A percentile compares a stretch with the other conserved stretches of the same genome.
Evolutionary conservation across 2,329 filamentous ascomycete genomes (phyloP).

Genomic region (Xylariomycetidae sp.): DNA sequence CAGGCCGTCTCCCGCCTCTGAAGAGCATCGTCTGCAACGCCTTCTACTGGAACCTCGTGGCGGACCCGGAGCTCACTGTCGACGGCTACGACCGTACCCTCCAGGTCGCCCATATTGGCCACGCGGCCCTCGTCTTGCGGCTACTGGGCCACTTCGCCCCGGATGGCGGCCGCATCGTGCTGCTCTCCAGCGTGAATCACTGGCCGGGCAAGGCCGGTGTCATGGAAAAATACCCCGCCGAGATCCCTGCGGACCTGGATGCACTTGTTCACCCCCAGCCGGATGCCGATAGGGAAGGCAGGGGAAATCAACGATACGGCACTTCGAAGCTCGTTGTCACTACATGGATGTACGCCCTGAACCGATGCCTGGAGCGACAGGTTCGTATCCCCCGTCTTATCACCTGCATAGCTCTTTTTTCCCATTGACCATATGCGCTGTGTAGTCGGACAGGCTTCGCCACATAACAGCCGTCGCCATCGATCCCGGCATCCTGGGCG

Average conservation of each 20-base stretch:
- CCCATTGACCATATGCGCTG: too few species aligned
- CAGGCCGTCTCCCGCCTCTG: conserved; percentile 23
- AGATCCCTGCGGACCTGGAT: too few species aligned
- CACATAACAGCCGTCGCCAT: conserved; percentile 3
- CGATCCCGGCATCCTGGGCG: not conserved
- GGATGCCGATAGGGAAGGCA: conserved; percentile 25
- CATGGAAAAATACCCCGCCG: too few species aligned
- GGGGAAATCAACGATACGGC: conserved; percentile 37
- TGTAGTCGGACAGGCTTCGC: too few species aligned
- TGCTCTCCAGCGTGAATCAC: conserved; percentile 32
- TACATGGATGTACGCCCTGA: conserved; percentile 34
- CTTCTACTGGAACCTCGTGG: conserved; percentile 30
- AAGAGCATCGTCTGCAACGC: conserved; percentile 35
- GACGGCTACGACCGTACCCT: conserved; percentile 35
- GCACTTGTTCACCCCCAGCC: too few species aligned
- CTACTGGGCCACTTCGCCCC: conserved; percentile 53
- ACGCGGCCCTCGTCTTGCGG: conserved; percentile 26
- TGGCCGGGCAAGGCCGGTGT: too few species aligned
- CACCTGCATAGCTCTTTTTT: not conserved
- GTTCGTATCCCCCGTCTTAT: not conserved
- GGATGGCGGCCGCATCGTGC: conserved; percentile 60
- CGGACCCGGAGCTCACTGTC: conserved; percentile 22
- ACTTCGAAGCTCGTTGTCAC: conserved; percentile 33
- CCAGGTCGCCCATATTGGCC: conserved; percentile 32
- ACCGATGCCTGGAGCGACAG: conserved; percentile 19